These are phyloP conservation scores for Metschnikowia corniflorae DNA, from an alignment of 805 yeast species.

Conservation along the genomic window DNA sequence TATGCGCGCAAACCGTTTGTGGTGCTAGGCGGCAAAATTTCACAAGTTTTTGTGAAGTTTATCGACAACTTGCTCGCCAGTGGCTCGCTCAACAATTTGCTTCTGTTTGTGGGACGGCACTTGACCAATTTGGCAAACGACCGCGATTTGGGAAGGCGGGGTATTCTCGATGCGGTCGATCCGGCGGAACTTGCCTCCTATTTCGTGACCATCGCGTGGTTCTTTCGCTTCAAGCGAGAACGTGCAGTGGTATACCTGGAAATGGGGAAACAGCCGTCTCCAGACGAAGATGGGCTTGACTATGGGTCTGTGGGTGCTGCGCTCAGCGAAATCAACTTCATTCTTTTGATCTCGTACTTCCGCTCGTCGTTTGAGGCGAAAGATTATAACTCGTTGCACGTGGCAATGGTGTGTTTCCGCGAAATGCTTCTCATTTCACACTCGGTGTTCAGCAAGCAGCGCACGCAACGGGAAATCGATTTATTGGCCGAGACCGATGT, in stretches of 20 bases:
- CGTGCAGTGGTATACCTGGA: conserved; percentile 9
- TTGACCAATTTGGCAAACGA: conserved; percentile 17
- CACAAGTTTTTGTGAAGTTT: conserved; percentile 42
- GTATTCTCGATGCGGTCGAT: conserved; percentile 30
- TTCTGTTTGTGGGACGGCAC: conserved; percentile 45
- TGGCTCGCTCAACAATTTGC: conserved; percentile 68
- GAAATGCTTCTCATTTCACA: conserved; percentile 53
- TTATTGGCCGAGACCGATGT: conserved; percentile 34
- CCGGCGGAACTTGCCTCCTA: conserved; percentile 43
- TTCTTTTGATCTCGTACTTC: conserved; percentile 47
- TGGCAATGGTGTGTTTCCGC: conserved; percentile 62
- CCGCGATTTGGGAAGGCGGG: conserved; percentile 16
- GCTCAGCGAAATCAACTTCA: conserved; percentile 58
- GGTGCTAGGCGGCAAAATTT: conserved; percentile 29
- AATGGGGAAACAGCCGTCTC: conserved; percentile 8
- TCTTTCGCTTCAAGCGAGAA: conserved; percentile 59
- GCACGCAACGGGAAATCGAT: conserved; percentile 13
- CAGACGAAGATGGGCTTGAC: conserved; percentile 28
- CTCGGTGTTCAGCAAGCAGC: conserved; percentile 36
- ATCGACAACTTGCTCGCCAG: conserved; percentile 55
- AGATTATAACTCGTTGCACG: conserved; percentile 62
- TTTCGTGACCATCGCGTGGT: conserved; percentile 69
- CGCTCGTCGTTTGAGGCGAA: conserved; percentile 40
- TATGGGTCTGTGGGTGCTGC: conserved; percentile 51
- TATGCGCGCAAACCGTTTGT: conserved; percentile 23